A percentile compares a stretch with the other conserved stretches of the same genome.
Evolutionary conservation across 306 rosid genomes (phyloP).

Genomic region (Inga oerstediana): DNA sequence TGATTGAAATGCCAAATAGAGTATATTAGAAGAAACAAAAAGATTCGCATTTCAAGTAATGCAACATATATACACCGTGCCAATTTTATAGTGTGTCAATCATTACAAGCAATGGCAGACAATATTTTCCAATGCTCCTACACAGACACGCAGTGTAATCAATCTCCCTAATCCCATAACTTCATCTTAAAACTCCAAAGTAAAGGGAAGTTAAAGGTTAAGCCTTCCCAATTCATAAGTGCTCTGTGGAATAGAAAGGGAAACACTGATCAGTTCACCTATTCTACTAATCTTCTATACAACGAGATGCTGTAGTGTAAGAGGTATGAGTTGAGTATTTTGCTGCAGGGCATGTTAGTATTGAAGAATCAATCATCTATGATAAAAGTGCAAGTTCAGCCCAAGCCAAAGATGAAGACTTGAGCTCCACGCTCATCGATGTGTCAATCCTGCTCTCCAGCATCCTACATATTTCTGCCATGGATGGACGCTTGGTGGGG

Average conservation of each 20-base stretch:
- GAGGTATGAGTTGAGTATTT: slow-evolving; percentile 47
- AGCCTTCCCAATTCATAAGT: neutral
- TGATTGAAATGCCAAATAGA: neutral
- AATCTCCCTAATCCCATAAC: neutral
- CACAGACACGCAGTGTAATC: neutral
- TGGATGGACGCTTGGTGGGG: slow-evolving; percentile 55
- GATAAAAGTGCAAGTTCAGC: slow-evolving; percentile 94
- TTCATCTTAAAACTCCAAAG: slow-evolving; percentile 6
- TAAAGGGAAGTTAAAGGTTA: neutral
- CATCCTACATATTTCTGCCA: slow-evolving; percentile 67
- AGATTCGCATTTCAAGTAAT: neutral
- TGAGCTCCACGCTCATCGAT: slow-evolving; percentile 70
- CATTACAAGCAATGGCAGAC: neutral
- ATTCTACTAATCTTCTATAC: slow-evolving; percentile 30
- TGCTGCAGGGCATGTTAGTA: slow-evolving; percentile 64
- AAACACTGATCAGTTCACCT: neutral
- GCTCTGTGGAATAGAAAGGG: neutral
- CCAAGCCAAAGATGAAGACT: slow-evolving; percentile 93
- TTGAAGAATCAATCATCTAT: slow-evolving; percentile 35
- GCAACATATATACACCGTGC: neutral
- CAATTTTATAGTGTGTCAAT: neutral
- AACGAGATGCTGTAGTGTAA: slow-evolving; percentile 42
- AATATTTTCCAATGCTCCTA: neutral
- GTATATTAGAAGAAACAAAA: neutral
- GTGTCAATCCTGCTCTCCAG: slow-evolving; percentile 90